phyloP scores from a whole-genome alignment of 2,329 filamentous ascomycete genomes.

The Tolypocladium pustulatum region DNA sequence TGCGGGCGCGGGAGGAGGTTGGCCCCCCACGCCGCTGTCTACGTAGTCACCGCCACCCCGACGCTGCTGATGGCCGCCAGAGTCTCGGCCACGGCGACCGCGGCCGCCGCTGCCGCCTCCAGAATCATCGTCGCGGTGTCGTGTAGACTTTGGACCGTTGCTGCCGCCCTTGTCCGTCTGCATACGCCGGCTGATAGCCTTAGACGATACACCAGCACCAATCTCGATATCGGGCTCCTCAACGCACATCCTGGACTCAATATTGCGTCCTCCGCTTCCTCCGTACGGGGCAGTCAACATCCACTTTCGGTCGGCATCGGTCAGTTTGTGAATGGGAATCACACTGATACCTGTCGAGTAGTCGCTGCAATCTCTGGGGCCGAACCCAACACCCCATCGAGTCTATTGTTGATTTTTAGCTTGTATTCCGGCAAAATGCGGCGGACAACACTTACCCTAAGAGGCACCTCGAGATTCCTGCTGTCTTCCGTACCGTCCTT shows the following conservation, averaged over 20 bases:
- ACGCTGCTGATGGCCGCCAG: constrained; percentile 1
- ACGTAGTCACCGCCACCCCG: constrained; percentile 9
- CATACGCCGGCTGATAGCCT: constrained; percentile 64
- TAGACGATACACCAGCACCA: constrained; percentile 91
- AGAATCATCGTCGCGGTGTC: constrained; percentile 28
- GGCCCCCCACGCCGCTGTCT: constrained; percentile 5
- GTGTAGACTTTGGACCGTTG: constrained; percentile 54
- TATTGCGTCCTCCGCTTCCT: constrained; percentile 73
- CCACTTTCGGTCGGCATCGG: constrained; percentile 96
- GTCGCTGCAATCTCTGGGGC: constrained; percentile 92
- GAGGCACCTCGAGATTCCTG: constrained; percentile 60
- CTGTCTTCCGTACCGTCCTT: constrained; percentile 81
- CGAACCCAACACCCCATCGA: constrained; percentile 95
- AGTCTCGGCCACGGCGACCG: constrained; percentile 19
- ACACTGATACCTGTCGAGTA: constrained; percentile 86
- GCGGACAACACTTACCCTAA: constrained; percentile 45
- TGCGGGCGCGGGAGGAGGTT: constrained; percentile 12
- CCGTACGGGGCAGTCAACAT: constrained; percentile 89
- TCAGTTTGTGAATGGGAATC: constrained; percentile 79
- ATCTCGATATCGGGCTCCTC: constrained; percentile 99
- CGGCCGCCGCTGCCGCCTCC: constrained; percentile 2
- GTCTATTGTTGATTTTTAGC: constrained; percentile 43
- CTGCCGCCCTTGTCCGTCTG: constrained; percentile 57
- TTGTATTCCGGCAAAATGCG: constrained; percentile 7
- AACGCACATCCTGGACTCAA: constrained; percentile 76